Conservation (phyloP, 192 early-diverging fungal genomes). For the Obelidium mucronatum region DNA sequence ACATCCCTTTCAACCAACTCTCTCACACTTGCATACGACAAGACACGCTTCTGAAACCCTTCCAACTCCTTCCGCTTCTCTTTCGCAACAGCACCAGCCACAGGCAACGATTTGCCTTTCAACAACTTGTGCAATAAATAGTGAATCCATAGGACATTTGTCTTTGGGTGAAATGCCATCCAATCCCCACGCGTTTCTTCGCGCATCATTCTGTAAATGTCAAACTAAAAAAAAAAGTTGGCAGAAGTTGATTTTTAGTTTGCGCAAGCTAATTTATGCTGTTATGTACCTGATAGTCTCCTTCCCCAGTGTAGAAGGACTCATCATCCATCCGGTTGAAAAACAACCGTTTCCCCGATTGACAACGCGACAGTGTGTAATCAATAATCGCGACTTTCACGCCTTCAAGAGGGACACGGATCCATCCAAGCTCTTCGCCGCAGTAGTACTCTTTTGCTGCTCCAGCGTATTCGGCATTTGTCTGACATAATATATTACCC, state of each 20-base stretch:
- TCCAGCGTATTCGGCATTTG: background rate
- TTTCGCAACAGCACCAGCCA: constrained; percentile 23
- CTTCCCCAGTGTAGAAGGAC: constrained; percentile 47
- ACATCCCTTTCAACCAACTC: constrained; percentile 28
- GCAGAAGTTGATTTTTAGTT: background rate
- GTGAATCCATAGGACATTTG: constrained; percentile 58
- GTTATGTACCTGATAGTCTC: constrained; percentile 46
- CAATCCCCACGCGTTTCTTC: constrained; percentile 43
- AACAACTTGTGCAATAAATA: constrained; percentile 56
- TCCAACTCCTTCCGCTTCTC: constrained; percentile 7
- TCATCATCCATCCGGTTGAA: constrained; percentile 47
- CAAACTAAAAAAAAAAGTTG: constrained; percentile 45
- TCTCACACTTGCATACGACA: constrained; percentile 12
- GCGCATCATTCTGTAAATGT: constrained; percentile 57
- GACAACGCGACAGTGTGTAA: constrained; percentile 46
- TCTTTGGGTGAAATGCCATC: constrained; percentile 48
- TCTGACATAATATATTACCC: constrained; percentile 55
- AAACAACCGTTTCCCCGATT: constrained; percentile 24
- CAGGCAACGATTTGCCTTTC: constrained; percentile 30
- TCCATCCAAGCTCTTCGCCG: constrained; percentile 13
- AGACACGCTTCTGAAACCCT: constrained; percentile 7
- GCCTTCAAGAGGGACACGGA: constrained; percentile 26
- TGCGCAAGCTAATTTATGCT: constrained; percentile 4
- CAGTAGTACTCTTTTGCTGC: background rate
- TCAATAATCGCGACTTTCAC: constrained; percentile 54